Conservation (phyloP, 352 stramenopile genomes). For the Pythium phragmitis region DNA sequence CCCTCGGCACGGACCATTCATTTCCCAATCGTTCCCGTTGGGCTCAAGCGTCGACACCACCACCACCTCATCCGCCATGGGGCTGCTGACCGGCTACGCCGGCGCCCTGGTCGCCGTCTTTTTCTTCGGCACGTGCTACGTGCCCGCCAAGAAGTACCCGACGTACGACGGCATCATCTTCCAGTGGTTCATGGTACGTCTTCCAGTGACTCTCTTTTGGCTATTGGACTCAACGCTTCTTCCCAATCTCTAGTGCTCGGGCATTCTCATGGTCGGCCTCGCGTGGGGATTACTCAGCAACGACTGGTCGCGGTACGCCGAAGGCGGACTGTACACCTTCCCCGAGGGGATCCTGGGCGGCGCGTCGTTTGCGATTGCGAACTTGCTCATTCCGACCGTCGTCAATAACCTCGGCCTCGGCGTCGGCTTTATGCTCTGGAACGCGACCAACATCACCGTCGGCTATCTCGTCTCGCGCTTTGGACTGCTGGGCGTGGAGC, state of each 20-base stretch:
- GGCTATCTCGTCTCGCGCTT: slow-evolving; percentile 78
- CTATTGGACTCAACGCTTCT: not conserved
- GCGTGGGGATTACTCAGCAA: slow-evolving; percentile 77
- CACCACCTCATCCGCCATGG: not conserved
- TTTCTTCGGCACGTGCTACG: slow-evolving; percentile 86
- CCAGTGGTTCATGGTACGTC: slow-evolving; percentile 85
- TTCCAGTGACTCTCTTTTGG: not conserved
- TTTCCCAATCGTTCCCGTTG: not conserved
- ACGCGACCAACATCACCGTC: slow-evolving; percentile 81
- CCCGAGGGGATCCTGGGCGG: slow-evolving; percentile 75
- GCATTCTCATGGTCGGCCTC: slow-evolving; percentile 80
- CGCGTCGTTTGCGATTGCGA: slow-evolving; percentile 74
- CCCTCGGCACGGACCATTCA: not conserved
- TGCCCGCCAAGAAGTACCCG: slow-evolving; percentile 77
- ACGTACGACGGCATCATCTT: slow-evolving; percentile 89
- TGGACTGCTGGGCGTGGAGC: slow-evolving; percentile 63
- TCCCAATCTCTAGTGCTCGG: slow-evolving; percentile 52
- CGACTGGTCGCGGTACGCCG: slow-evolving; percentile 73
- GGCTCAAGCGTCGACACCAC: not conserved
- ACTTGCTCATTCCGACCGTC: slow-evolving; percentile 82
- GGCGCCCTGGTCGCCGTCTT: slow-evolving; percentile 70
- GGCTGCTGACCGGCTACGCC: slow-evolving; percentile 54
- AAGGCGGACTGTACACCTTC: slow-evolving; percentile 79
- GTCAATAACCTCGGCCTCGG: slow-evolving; percentile 80
- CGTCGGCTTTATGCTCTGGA: slow-evolving; percentile 87